Conservation (phyloP, 2,329 filamentous ascomycete species). For the Chaetomium sp. region DNA sequence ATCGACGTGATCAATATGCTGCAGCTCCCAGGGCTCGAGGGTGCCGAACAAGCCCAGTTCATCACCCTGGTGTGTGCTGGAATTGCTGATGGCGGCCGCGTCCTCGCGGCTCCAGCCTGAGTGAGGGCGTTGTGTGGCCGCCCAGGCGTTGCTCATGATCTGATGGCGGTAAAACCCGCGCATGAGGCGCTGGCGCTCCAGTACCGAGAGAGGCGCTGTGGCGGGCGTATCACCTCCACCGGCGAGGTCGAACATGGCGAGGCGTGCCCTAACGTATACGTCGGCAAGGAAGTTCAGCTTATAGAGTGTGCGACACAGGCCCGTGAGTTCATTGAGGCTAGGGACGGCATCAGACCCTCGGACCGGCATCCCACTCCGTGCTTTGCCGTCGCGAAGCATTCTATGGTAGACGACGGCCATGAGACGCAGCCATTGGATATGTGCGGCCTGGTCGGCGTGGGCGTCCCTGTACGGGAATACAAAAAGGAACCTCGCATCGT, state of each 20-base stretch:
- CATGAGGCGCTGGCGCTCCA: conserved; percentile 6
- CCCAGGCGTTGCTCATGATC: conserved; percentile 12
- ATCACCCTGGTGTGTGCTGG: not conserved
- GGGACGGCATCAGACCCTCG: not conserved
- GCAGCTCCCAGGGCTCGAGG: conserved; percentile 1
- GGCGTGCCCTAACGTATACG: conserved; percentile 1
- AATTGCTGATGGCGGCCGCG: conserved; percentile 1
- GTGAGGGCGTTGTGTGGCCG: not conserved
- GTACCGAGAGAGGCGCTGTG: conserved; percentile 1
- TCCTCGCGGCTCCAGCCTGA: not conserved
- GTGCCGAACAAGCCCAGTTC: not conserved
- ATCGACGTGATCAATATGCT: conserved; percentile 4
- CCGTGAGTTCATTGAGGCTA: not conserved
- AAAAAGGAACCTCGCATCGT: conserved; percentile 7
- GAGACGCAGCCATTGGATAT: not conserved
- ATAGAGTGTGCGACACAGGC: conserved; percentile 1
- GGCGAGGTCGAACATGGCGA: not conserved
- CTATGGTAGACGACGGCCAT: conserved; percentile 2
- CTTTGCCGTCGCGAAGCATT: not conserved
- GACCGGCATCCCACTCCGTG: not conserved
- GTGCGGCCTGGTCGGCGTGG: not conserved
- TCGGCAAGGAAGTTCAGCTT: conserved; percentile 6
- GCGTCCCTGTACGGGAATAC: conserved; percentile 3
- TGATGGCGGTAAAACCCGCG: conserved; percentile 10
- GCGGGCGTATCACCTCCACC: not conserved